Evolutionary conservation across 352 stramenopile genomes (phyloP).

Genomic region (Plasmopara muralis): DNA sequence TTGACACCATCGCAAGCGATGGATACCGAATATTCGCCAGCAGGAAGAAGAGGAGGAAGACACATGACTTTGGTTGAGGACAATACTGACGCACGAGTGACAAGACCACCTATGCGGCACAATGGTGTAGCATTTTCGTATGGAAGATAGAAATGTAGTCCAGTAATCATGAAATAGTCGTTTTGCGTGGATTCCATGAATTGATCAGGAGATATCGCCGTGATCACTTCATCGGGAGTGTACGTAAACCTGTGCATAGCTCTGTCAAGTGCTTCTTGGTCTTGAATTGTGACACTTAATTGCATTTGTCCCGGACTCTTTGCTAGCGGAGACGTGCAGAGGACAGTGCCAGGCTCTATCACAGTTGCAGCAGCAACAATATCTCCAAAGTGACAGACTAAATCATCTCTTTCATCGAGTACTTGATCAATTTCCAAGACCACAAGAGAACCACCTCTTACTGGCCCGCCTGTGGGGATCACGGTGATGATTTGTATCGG

Average conservation of each 20-base stretch:
- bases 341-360: slow-evolving; percentile 9
- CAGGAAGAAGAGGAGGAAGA: slow-evolving; percentile 2
- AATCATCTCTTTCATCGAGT: slow-evolving; percentile 3
- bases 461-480: slow-evolving; percentile 13
- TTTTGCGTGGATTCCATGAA: slow-evolving; percentile 2
- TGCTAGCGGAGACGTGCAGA: slow-evolving; percentile 19
- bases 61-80: slow-evolving; percentile 25
- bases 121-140: slow-evolving; percentile 7
- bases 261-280: background rate
- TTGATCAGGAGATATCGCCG: slow-evolving; percentile 12
- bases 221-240: slow-evolving; percentile 24
- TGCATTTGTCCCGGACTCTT: slow-evolving; percentile 9
- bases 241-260: slow-evolving; percentile 16
- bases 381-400: slow-evolving; percentile 27
- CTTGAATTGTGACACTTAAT: slow-evolving; percentile 19
- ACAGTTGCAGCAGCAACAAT: slow-evolving; percentile 4
- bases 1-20: slow-evolving; percentile 37
- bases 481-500: slow-evolving; percentile 1
- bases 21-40: slow-evolving; percentile 23
- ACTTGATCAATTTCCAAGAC: slow-evolving; percentile 11
- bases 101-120: slow-evolving; percentile 21
- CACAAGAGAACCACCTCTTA: slow-evolving; percentile 27
- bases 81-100: slow-evolving; percentile 16
- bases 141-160: slow-evolving; percentile 22
- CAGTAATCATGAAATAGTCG: slow-evolving; percentile 15